These are phyloP conservation scores for Microcos paniculata DNA, from an alignment of 345 rosid species.

Conservation along the genomic window DNA sequence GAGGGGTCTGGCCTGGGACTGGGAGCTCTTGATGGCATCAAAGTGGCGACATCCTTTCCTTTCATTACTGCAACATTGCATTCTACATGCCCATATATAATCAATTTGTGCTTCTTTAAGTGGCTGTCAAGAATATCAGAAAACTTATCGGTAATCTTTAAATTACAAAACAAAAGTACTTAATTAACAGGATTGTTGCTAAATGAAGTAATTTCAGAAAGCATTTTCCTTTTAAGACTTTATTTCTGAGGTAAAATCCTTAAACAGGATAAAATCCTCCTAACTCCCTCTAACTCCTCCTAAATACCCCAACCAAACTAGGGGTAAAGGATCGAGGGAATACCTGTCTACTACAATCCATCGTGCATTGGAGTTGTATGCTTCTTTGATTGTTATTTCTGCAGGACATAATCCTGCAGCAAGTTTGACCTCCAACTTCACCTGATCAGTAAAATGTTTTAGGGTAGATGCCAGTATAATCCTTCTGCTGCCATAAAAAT, in stretches of 20 bases:
- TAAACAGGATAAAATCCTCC: too few relatives aligned
- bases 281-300: too few relatives aligned
- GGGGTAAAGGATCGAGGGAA: not conserved
- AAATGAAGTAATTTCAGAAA: not conserved
- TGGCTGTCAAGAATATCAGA: constrained; percentile 23
- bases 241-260: too few relatives aligned
- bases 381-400: constrained; percentile 41
- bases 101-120: constrained; percentile 32
- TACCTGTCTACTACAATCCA: constrained; percentile 58
- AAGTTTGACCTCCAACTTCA: constrained; percentile 54
- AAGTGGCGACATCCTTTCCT: constrained; percentile 45
- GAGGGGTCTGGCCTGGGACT: not conserved
- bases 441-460: constrained; percentile 26
- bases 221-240: not conserved
- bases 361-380: constrained; percentile 35
- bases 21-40: constrained; percentile 32
- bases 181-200: not conserved
- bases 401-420: constrained; percentile 44
- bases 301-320: too few relatives aligned
- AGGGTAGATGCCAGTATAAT: not conserved
- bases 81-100: constrained; percentile 35
- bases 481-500: not conserved
- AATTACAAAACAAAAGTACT: not conserved
- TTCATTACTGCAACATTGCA: constrained; percentile 53
- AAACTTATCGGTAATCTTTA: not conserved